Evolutionary conservation across 2,329 filamentous ascomycete species (phyloP).

Genomic region (Trichophyton benhamiae): DNA sequence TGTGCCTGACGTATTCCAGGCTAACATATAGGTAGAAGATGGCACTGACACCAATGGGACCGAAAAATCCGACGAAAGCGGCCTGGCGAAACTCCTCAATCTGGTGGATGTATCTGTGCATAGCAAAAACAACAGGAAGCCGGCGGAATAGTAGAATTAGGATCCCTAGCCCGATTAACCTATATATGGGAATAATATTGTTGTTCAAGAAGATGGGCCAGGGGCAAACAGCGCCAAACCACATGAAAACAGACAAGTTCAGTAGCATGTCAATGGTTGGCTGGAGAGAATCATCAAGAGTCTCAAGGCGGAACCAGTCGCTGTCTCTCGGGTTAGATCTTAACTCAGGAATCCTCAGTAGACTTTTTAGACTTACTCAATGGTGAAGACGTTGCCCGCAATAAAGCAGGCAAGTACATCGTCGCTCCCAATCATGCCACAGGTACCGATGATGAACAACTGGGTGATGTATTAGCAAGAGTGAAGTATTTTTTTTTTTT

Average conservation of each 20-base stretch:
- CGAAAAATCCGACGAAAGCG: conserved; percentile 82
- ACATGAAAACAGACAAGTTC: conserved; percentile 78
- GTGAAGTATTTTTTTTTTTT: neutral
- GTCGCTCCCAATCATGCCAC: conserved; percentile 74
- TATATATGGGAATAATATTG: conserved; percentile 57
- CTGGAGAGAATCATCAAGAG: conserved; percentile 80
- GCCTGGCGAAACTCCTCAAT: conserved; percentile 64
- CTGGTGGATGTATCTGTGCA: conserved; percentile 66
- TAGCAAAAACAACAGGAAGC: conserved; percentile 59
- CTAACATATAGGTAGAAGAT: conserved; percentile 81
- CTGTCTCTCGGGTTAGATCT: conserved; percentile 22
- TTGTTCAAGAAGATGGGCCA: conserved; percentile 62
- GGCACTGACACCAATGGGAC: conserved; percentile 79
- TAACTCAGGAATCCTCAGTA: neutral
- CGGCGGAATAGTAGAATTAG: conserved; percentile 66
- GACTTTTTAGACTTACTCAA: conserved; percentile 46
- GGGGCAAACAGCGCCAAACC: conserved; percentile 76
- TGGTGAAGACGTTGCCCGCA: conserved; percentile 80
- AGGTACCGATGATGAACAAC: conserved; percentile 76
- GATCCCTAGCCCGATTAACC: conserved; percentile 60
- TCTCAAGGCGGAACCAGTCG: conserved; percentile 86
- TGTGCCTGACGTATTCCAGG: conserved; percentile 54
- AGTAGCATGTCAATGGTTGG: conserved; percentile 91
- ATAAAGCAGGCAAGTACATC: conserved; percentile 88
- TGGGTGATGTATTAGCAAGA: conserved; percentile 18